Evolutionary conservation across 1,139 yeast species (phyloP), one percentile per base, ranked within the genome.

Genomic region (Scheffersomyces segobiensis): DNA sequence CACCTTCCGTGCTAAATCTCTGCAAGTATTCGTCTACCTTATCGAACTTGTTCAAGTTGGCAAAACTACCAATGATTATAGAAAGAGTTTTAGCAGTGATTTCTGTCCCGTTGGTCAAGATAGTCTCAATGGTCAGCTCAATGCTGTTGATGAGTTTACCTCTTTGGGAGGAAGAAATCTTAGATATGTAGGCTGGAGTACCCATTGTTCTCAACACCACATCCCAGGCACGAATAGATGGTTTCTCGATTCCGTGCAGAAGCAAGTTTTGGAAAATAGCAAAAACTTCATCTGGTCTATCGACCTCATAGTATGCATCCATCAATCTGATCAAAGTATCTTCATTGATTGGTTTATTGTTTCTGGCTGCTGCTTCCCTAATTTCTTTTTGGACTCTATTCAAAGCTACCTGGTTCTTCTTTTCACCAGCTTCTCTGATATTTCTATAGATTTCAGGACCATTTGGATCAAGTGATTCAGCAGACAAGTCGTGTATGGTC

Each of bases 131-230:
- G 3, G 76, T 68, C 51, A 70, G 65, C 46, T 76, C 79, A 42
- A 80, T 67, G 32, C 70, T 70, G 1, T 54, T 59, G 7, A 62
- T 57, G 17, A 70, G 56, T 48, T 69, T 66, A n/a, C 59, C 57
- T 4, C 60, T 58, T 8, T 57, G 57, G 22, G 56, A 57, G 19
- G 49, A 51, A 2, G 49, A 53, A 22, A 53, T 17, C 53, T 53
- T 57, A 47, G 49, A 47, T 8, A 75, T 68, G 52, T 71, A 62
- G 7, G 63, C 55, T 1, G 81, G 77, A 59, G 72, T 74, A 7
- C 81, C 79, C 70, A 79, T 67, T 1, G 81, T 71, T 57, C 73
- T 70, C 53, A 80, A 64, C 3, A 77, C 73, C 51, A 74, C 62
- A 50, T 75, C 77, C 84, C 84, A 80, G 1, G 80, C 65, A 1